A percentile compares a stretch with the other conserved stretches of the same genome.
These are phyloP conservation scores for Pseudotsuga menziesii DNA, from an alignment of 75 land plant species.

Conservation along the genomic window DNA sequence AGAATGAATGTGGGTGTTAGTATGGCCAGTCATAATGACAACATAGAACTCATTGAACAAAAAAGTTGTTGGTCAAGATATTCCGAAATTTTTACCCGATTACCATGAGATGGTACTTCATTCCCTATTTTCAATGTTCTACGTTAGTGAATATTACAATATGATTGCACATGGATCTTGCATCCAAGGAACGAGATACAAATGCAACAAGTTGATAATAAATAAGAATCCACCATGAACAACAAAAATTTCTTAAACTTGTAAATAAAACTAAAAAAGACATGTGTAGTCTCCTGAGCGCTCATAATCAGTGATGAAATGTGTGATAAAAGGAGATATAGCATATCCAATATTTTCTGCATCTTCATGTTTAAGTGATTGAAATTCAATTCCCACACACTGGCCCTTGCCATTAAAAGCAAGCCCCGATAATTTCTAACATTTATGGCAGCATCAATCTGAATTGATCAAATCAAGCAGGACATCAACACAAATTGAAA, in stretches of 20 bases:
- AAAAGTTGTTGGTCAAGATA: neutral
- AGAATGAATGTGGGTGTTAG: too few species aligned
- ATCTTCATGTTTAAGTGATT: constrained; percentile 96
- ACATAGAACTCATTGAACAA: neutral
- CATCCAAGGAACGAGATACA: too few species aligned
- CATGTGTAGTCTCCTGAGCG: constrained; percentile 85
- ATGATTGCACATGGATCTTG: neutral
- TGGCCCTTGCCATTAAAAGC: constrained; percentile 90
- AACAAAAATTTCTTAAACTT: neutral
- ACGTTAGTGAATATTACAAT: too few species aligned
- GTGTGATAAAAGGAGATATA: constrained; percentile 88
- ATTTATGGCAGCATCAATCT: constrained; percentile 99
- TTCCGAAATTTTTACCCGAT: neutral
- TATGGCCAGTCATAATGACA: too few species aligned
- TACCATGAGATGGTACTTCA: neutral
- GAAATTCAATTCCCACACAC: constrained; percentile 99
- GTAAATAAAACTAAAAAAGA: neutral
- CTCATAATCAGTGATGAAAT: constrained; percentile 86
- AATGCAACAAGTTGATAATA: neutral
- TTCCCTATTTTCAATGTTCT: neutral
- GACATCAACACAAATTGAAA: neutral
- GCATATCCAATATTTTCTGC: constrained; percentile 99
- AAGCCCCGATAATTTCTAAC: constrained; percentile 98
- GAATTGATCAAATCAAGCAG: constrained; percentile 14
- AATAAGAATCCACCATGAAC: neutral